Evolutionary conservation across 2,329 filamentous ascomycete genomes (phyloP), one percentile per base, ranked within the genome.

Genomic region (Geosmithia flava): DNA sequence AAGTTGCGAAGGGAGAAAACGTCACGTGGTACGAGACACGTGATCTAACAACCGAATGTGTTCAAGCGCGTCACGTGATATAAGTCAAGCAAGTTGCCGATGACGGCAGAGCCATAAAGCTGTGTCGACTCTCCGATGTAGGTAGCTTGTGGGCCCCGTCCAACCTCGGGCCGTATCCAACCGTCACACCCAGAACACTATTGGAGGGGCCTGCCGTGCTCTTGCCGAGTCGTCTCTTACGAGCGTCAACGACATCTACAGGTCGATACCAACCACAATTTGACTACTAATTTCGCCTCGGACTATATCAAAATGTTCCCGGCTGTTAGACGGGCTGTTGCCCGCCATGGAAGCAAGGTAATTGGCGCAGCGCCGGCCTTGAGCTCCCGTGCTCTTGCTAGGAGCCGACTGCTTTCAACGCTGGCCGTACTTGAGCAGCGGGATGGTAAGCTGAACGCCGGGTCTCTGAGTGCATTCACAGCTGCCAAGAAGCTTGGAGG

Each of bases 341-440:
- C 56, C 48, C 54, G 54, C 47, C 56, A 55, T 52, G 56, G 53
- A 40, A 52, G 52, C 39, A 54, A 57, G 44, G 49, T 59, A n/a
- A 54, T 61, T 50, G 54, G 53, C 48, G 58, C 56, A 49, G 57
- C 53, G 23, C 51, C 54, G 30, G 51, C 53, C 42, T 51, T 57
- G 4, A 55, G 53, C 48, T 51, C 56, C 45, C 57, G 59, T 55
- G 57, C 59, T 55, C 57, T 62, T 54, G 56, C 61, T 53, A 62
- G 56, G 49, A 56, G 58, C 44, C 55, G 78, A 58, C 72, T 95
- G 52, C 75, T 94, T 50, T 96, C 90, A 46, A 93, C 90, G 37
- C 78, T 98, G 49, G 91, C 91, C 44, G 73, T 98, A 48, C 79
- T 98, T 52, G 93, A 98, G 69, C 93, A 97, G 68, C 81, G 83